phyloP scores from a whole-genome alignment of 163 green algal genomes.

The Scenedesmus sp. region DNA sequence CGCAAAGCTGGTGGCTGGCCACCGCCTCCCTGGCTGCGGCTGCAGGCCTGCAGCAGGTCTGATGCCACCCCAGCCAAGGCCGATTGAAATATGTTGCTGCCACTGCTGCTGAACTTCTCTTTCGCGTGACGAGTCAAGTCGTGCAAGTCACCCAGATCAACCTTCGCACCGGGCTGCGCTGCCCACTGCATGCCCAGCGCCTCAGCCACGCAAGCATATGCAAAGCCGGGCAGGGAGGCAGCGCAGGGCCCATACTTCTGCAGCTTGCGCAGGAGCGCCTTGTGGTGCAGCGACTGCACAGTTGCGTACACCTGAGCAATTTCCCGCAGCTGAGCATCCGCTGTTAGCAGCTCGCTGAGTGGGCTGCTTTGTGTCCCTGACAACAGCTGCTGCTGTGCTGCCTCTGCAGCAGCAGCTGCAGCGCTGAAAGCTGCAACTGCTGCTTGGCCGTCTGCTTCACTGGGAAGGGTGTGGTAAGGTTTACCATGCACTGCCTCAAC shows the following conservation, averaged over 20 bases:
- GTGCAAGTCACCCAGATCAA: background rate
- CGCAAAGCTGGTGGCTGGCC: background rate
- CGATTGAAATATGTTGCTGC: background rate
- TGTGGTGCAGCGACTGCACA: background rate
- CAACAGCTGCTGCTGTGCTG: background rate
- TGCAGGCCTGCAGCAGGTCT: background rate
- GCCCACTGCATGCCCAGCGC: background rate
- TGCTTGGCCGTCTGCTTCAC: background rate
- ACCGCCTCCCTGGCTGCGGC: background rate
- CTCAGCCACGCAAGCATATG: background rate
- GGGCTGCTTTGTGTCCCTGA: too few relatives aligned
- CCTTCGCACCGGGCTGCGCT: background rate
- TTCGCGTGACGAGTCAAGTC: too few relatives aligned
- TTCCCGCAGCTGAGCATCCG: background rate
- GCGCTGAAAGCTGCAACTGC: background rate
- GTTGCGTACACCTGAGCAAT: background rate
- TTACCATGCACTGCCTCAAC: background rate
- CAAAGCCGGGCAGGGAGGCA: conserved; percentile 16
- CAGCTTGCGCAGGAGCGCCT: conserved; percentile 2
- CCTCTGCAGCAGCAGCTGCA: conserved; percentile 16
- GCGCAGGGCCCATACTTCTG: conserved; percentile 13
- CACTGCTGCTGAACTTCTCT: background rate
- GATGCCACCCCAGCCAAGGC: background rate
- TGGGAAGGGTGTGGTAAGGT: background rate
- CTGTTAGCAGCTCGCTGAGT: background rate